A percentile compares a stretch with the other conserved stretches of the same genome.
Evolutionary conservation across 176 grass and related monocot species (phyloP).

Genomic region (Canna indica): DNA sequence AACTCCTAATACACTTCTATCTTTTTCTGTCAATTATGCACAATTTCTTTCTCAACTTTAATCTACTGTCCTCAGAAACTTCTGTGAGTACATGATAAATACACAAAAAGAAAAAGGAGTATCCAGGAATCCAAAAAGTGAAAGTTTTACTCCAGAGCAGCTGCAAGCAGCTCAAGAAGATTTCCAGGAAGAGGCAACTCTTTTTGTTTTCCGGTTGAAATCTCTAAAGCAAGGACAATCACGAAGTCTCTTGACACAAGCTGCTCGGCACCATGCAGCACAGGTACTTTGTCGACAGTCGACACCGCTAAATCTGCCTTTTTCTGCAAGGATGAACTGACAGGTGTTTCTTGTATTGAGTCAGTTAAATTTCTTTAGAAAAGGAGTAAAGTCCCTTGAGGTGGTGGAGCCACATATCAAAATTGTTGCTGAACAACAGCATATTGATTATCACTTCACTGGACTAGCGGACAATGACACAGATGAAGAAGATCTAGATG

Average conservation of each 20-base stretch:
- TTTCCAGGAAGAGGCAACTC: slow-evolving; percentile 1
- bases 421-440: background rate
- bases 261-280: background rate
- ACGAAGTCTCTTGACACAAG: slow-evolving; percentile 2
- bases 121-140: background rate
- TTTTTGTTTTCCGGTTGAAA: slow-evolving; percentile 5
- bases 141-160: background rate
- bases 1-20: background rate
- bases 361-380: slow-evolving; percentile 4
- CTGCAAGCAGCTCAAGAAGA: background rate
- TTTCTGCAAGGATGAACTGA: background rate
- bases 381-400: background rate
- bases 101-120: background rate
- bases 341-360: background rate
- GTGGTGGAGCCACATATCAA: background rate
- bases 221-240: slow-evolving; percentile 3
- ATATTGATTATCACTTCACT: slow-evolving; percentile 1
- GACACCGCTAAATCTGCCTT: background rate
- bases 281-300: background rate
- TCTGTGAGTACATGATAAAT: background rate
- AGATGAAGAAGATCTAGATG: background rate
- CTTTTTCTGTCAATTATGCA: background rate
- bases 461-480: background rate
- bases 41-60: background rate
- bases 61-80: background rate